phyloP scores from a whole-genome alignment of 2,329 filamentous ascomycete genomes.

The Colletotrichum coccodes region DNA sequence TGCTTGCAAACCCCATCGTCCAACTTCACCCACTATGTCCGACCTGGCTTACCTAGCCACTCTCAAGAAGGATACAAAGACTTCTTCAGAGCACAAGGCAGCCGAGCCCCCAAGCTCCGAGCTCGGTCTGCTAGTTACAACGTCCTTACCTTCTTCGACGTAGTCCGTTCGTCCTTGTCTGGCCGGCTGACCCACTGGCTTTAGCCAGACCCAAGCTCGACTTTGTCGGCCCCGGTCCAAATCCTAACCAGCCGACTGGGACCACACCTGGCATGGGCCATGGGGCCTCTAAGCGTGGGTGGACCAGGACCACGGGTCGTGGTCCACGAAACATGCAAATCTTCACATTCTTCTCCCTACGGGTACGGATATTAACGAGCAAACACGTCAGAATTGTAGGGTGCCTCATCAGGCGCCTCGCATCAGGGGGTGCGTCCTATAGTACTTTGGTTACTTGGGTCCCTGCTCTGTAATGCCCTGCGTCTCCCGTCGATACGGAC shows the following conservation, averaged over 20 bases:
- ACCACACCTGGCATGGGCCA: slow-evolving; percentile 3
- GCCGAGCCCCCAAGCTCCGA: neutral
- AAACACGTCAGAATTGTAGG: neutral
- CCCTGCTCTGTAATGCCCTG: neutral
- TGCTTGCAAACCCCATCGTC: neutral
- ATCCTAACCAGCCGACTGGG: slow-evolving; percentile 6
- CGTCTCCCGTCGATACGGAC: neutral
- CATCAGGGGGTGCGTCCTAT: neutral
- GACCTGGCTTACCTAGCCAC: neutral
- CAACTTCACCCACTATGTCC: neutral
- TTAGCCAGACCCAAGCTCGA: neutral
- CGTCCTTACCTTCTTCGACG: neutral
- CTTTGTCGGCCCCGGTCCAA: neutral
- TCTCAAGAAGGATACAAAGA: neutral
- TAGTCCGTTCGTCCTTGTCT: neutral
- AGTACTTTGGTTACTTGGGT: neutral
- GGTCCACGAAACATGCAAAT: neutral
- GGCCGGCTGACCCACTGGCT: neutral
- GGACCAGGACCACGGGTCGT: neutral
- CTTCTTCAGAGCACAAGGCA: neutral
- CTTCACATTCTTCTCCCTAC: slow-evolving; percentile 1
- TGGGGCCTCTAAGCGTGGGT: neutral
- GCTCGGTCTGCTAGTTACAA: neutral
- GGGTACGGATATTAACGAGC: neutral
- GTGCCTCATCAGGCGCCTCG: neutral